These are phyloP conservation scores for Lipomyces sp. DNA, from an alignment of 805 yeast genomes.

Conservation along the genomic window DNA sequence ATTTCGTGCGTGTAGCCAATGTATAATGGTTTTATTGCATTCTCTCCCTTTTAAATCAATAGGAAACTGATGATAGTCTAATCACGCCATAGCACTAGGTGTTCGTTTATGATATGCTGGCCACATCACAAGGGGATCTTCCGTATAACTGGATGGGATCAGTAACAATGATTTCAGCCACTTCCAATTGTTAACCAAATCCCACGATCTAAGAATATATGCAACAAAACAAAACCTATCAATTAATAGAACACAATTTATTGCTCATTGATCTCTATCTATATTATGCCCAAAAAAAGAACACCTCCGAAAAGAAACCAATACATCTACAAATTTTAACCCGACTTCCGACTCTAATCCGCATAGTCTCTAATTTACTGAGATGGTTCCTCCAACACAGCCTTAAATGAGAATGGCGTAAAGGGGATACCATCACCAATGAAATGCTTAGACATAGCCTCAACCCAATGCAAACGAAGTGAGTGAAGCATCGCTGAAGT, in stretches of 20 bases:
- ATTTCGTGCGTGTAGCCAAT: constrained; percentile 2
- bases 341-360: neutral
- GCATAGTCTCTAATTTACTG: constrained; percentile 9
- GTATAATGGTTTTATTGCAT: neutral
- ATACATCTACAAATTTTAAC: neutral
- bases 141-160: neutral
- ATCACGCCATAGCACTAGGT: neutral
- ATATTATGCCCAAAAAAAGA: neutral
- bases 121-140: neutral
- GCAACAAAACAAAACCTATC: neutral
- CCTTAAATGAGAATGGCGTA: constrained; percentile 77
- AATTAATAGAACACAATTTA: neutral
- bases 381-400: constrained; percentile 38
- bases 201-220: constrained; percentile 1
- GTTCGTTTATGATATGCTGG: neutral
- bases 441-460: constrained; percentile 96
- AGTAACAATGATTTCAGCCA: constrained; percentile 14
- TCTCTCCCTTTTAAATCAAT: neutral
- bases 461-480: constrained; percentile 99
- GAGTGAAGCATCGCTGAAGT: constrained; percentile 99
- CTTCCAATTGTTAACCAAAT: constrained; percentile 14
- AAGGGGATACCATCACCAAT: constrained; percentile 95
- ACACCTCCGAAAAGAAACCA: neutral
- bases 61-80: neutral
- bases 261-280: constrained; percentile 4